Evolutionary conservation across 2,329 filamentous ascomycete genomes (phyloP).

Genomic region (Fonsecaea erecta): DNA sequence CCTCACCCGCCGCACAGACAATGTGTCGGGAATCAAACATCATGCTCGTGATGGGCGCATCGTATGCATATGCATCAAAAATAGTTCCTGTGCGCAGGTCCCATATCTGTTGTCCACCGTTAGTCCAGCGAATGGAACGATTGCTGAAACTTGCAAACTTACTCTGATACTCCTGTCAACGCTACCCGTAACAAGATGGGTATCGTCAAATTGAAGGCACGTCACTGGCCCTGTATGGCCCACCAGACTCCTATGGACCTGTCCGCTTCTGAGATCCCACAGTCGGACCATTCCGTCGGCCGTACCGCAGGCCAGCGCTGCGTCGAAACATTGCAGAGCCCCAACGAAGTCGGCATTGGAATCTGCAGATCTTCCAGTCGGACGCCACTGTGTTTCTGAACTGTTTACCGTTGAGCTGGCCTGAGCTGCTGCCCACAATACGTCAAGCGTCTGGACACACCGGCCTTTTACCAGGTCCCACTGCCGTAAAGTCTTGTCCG

Average conservation of each 20-base stretch:
- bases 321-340: conserved; percentile 92
- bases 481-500: conserved; percentile 95
- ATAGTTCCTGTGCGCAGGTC: conserved; percentile 95
- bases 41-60: conserved; percentile 89
- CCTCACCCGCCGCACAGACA: conserved; percentile 85
- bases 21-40: conserved; percentile 94
- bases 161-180: conserved; percentile 91
- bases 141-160: conserved; percentile 49
- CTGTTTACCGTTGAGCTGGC: conserved; percentile 69
- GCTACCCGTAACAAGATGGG: conserved; percentile 92
- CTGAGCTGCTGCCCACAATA: conserved; percentile 96
- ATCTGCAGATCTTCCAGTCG: conserved; percentile 65
- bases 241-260: conserved; percentile 94
- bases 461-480: conserved; percentile 98
- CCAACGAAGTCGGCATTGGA: conserved; percentile 88
- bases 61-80: conserved; percentile 93
- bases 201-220: conserved; percentile 92
- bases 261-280: conserved; percentile 94
- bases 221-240: conserved; percentile 95
- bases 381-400: conserved; percentile 67
- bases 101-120: conserved; percentile 77
- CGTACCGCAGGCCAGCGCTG: conserved; percentile 91
- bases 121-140: conserved; percentile 30
- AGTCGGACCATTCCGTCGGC: conserved; percentile 96
- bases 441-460: conserved; percentile 94